These are phyloP conservation scores for Eragrostis tef DNA, from an alignment of 202 grass and related monocot genomes.

Conservation along the genomic window DNA sequence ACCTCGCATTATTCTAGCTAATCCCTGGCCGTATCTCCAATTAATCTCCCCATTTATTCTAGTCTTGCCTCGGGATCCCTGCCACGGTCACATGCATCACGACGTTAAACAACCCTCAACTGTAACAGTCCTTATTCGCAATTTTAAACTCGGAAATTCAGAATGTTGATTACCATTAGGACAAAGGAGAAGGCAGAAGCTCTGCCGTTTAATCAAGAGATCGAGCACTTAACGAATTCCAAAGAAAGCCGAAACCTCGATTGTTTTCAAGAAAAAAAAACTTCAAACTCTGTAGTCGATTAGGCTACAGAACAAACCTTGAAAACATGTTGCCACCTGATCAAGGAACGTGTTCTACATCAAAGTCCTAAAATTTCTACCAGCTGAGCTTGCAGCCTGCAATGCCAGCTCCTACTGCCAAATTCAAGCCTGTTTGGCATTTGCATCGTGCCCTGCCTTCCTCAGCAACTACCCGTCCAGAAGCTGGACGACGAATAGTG, in stretches of 20 bases:
- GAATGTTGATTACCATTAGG: background rate
- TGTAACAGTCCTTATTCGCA: slow-evolving; percentile 19
- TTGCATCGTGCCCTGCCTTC: background rate
- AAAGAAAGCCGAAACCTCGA: background rate
- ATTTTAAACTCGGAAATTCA: background rate
- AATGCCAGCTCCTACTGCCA: slow-evolving; percentile 42
- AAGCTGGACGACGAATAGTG: slow-evolving; percentile 38
- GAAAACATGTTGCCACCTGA: background rate
- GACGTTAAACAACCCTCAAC: slow-evolving; percentile 34
- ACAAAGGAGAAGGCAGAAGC: background rate
- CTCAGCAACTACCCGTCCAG: slow-evolving; percentile 36
- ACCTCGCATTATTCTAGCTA: slow-evolving; percentile 42
- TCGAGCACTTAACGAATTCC: background rate
- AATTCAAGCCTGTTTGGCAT: background rate
- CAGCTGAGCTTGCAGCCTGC: slow-evolving; percentile 31
- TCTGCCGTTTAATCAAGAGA: background rate
- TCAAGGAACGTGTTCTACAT: background rate
- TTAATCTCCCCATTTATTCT: slow-evolving; percentile 44
- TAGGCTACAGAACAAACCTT: background rate
- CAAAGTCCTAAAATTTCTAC: slow-evolving; percentile 20
- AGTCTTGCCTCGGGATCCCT: slow-evolving; percentile 49
- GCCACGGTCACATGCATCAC: slow-evolving; percentile 49
- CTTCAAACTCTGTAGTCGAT: background rate
- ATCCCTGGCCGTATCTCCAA: slow-evolving; percentile 29
- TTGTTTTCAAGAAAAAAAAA: background rate